A percentile compares a stretch with the other conserved stretches of the same genome.
phyloP scores from a whole-genome alignment of 345 rosid genomes.

The Gossypium sturtianum region DNA sequence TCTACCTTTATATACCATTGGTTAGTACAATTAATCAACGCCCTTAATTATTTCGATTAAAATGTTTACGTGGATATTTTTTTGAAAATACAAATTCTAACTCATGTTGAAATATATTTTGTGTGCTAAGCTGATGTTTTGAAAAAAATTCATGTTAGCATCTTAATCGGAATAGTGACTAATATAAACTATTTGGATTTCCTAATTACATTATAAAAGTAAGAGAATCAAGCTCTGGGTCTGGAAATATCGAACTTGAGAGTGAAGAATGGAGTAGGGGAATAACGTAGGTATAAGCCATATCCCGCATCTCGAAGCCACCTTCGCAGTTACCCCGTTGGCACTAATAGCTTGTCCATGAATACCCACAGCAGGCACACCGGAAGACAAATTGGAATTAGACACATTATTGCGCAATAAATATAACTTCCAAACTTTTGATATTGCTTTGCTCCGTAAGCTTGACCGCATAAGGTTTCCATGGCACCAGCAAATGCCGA shows the following conservation, averaged over 20 bases:
- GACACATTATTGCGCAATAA: constrained; percentile 28
- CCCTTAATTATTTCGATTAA: too few species aligned
- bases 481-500: background rate
- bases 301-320: constrained; percentile 35
- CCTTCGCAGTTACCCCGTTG: constrained; percentile 32
- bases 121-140: too few species aligned
- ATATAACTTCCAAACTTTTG: constrained; percentile 35
- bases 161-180: too few species aligned
- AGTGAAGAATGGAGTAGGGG: constrained; percentile 28
- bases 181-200: too few species aligned
- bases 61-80: too few species aligned
- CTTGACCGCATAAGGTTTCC: constrained; percentile 64
- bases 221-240: constrained; percentile 31
- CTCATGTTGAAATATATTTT: too few species aligned
- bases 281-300: constrained; percentile 44
- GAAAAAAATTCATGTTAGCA: too few species aligned
- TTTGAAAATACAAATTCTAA: too few species aligned
- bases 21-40: too few species aligned
- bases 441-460: constrained; percentile 53
- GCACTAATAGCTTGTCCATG: constrained; percentile 16
- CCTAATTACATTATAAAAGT: too few species aligned
- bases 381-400: constrained; percentile 28
- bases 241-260: constrained; percentile 38
- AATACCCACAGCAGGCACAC: constrained; percentile 28
- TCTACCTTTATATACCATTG: too few species aligned